A percentile compares a stretch with the other conserved stretches of the same genome.
Conservation (phyloP, 2,329 filamentous ascomycete species). For the Nigrospora osmanthi region DNA sequence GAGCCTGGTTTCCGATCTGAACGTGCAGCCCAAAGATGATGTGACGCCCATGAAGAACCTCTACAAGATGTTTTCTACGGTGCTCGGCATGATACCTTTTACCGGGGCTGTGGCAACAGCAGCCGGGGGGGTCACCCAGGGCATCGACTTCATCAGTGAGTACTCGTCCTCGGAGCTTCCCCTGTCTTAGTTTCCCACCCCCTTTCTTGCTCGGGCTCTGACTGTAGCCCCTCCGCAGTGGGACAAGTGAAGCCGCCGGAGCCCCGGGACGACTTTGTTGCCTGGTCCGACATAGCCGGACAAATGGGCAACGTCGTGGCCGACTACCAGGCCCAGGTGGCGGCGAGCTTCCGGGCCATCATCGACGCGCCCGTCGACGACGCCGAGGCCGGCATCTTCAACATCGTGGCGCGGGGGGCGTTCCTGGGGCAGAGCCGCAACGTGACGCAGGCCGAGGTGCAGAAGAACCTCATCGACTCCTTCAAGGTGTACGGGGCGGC, state of each 20-base stretch:
- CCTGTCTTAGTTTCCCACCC: background rate
- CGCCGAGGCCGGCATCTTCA: background rate
- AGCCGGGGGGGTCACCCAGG: background rate
- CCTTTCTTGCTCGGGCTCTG: background rate
- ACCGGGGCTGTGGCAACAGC: background rate
- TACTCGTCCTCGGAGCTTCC: background rate
- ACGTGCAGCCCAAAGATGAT: background rate
- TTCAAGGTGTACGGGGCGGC: background rate
- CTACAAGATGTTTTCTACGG: background rate
- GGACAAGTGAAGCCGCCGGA: background rate
- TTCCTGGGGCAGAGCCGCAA: constrained; percentile 1
- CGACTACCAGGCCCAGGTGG: background rate
- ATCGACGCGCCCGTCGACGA: constrained; percentile 1
- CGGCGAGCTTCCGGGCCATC: background rate
- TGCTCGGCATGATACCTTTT: background rate
- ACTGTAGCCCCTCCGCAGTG: background rate
- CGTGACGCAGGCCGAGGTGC: background rate
- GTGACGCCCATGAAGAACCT: constrained; percentile 1
- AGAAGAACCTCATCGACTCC: background rate
- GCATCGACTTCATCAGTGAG: background rate
- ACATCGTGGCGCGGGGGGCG: background rate
- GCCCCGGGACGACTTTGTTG: background rate
- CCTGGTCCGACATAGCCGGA: background rate
- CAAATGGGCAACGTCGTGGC: background rate
- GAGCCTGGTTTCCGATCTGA: background rate